phyloP scores from a whole-genome alignment of 495 filamentous ascomycete species.

The Hypoxylon fuscum region DNA sequence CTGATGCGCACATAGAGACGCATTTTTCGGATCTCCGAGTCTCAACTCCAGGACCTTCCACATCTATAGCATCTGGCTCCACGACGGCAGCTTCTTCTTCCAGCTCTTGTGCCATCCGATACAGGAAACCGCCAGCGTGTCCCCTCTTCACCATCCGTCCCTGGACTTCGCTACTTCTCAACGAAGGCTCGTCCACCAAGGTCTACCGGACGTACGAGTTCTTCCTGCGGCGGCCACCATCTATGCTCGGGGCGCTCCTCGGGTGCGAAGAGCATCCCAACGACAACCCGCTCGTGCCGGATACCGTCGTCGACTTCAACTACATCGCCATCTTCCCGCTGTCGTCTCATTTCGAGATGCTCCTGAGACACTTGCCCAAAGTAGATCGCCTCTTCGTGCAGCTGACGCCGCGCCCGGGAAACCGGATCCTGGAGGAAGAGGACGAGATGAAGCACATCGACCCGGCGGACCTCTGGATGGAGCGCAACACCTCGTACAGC shows the following conservation, averaged over 20 bases:
- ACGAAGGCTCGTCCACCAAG: slow-evolving; percentile 52
- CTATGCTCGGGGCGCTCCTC: slow-evolving; percentile 50
- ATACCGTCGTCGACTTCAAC: slow-evolving; percentile 51
- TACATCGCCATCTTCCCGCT: slow-evolving; percentile 61
- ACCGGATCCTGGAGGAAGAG: slow-evolving; percentile 46
- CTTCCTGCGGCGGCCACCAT: slow-evolving; percentile 49
- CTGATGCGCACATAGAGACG: slow-evolving; percentile 3
- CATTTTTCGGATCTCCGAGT: slow-evolving; percentile 5
- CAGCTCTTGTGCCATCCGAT: slow-evolving; percentile 8
- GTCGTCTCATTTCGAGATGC: slow-evolving; percentile 46
- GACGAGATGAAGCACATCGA: slow-evolving; percentile 51
- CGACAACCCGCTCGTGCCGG: slow-evolving; percentile 43
- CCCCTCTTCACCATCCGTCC: slow-evolving; percentile 50
- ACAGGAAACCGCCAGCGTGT: slow-evolving; percentile 30
- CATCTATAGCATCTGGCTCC: background rate
- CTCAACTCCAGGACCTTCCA: slow-evolving; percentile 3
- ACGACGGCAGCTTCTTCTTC: slow-evolving; percentile 1
- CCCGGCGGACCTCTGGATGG: slow-evolving; percentile 55
- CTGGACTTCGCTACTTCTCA: slow-evolving; percentile 53
- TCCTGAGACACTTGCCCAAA: slow-evolving; percentile 48
- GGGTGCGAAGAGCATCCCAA: slow-evolving; percentile 46
- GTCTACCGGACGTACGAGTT: slow-evolving; percentile 52
- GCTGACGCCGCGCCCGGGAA: slow-evolving; percentile 49
- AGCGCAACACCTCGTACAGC: slow-evolving; percentile 54
- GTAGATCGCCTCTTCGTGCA: slow-evolving; percentile 56